Conservation (phyloP, 169 alveolate genomes). For the Plasmodium chabaudi region DNA sequence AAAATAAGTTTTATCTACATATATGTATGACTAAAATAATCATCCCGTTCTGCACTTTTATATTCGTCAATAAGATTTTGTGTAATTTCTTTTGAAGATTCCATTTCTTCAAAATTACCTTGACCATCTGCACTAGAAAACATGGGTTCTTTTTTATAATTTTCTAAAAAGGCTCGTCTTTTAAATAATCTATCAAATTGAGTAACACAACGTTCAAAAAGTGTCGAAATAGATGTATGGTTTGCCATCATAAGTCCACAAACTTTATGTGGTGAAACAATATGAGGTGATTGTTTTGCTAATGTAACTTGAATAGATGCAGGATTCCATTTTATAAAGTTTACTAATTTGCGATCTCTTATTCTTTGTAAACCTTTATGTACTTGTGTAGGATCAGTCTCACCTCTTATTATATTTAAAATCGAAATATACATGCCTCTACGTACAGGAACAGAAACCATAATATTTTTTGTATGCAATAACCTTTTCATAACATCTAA, state of each 20-base stretch:
- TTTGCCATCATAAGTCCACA: slow-evolving; percentile 99
- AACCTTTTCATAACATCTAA: slow-evolving; percentile 98
- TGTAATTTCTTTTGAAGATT: slow-evolving; percentile 91
- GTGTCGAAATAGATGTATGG: slow-evolving; percentile 97
- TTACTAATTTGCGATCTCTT: slow-evolving; percentile 85
- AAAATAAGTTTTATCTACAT: no score
- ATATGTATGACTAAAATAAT: slow-evolving; percentile 86
- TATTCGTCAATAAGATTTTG: slow-evolving; percentile 96
- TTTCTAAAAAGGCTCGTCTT: slow-evolving; percentile 98
- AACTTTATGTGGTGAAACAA: slow-evolving; percentile 96
- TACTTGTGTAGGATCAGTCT: slow-evolving; percentile 81
- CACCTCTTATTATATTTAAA: slow-evolving; percentile 83
- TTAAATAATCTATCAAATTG: slow-evolving; percentile 94
- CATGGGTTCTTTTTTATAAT: slow-evolving; percentile 92
- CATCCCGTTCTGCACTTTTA: slow-evolving; percentile 96
- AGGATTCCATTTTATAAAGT: slow-evolving; percentile 99
- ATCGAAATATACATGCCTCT: slow-evolving; percentile 82
- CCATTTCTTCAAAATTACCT: slow-evolving; percentile 94
- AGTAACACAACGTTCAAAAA: slow-evolving; percentile 92
- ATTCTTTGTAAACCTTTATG: slow-evolving; percentile 82
- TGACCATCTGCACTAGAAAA: slow-evolving; percentile 89
- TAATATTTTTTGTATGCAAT: slow-evolving; percentile 96
- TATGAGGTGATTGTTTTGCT: slow-evolving; percentile 97
- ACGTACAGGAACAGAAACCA: slow-evolving; percentile 89
- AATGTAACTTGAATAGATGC: slow-evolving; percentile 98